A percentile compares a stretch with the other conserved stretches of the same genome.
phyloP scores from a whole-genome alignment of 2,329 filamentous ascomycete genomes.

The Arthrobotrys entomopaga region DNA sequence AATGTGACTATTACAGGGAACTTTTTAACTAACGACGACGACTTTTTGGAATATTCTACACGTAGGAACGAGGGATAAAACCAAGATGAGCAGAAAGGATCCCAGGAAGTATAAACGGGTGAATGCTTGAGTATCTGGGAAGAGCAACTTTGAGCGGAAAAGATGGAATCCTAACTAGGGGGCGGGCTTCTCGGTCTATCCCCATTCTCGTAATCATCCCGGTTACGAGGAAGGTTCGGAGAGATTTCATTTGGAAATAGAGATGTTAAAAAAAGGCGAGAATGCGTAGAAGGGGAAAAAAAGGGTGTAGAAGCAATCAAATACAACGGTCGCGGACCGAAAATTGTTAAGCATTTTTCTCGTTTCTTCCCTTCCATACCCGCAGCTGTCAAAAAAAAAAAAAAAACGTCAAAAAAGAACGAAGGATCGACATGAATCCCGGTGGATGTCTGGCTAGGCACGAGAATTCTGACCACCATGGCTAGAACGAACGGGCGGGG shows the following conservation, averaged over 20 bases:
- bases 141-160: neutral
- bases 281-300: neutral
- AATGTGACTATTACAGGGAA: slow-evolving; percentile 53
- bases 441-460: slow-evolving; percentile 26
- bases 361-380: slow-evolving; percentile 1
- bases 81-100: slow-evolving; percentile 78
- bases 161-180: neutral
- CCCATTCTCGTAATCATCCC: neutral
- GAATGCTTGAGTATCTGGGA: slow-evolving; percentile 60
- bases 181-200: neutral
- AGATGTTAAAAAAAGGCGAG: neutral
- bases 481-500: slow-evolving; percentile 30
- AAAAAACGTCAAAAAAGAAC: slow-evolving; percentile 1
- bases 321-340: slow-evolving; percentile 41
- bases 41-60: slow-evolving; percentile 13
- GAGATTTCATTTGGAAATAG: slow-evolving; percentile 10
- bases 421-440: slow-evolving; percentile 40
- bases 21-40: slow-evolving; percentile 50
- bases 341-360: slow-evolving; percentile 22
- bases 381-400: slow-evolving; percentile 32
- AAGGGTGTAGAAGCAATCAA: slow-evolving; percentile 10
- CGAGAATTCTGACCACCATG: slow-evolving; percentile 42
- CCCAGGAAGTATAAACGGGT: slow-evolving; percentile 76
- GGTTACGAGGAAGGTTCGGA: slow-evolving; percentile 13
- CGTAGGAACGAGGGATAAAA: slow-evolving; percentile 75